Evolutionary conservation across 441 rosid species (phyloP), one percentile per base, ranked within the genome.

Genomic region (Breynia disticha): DNA sequence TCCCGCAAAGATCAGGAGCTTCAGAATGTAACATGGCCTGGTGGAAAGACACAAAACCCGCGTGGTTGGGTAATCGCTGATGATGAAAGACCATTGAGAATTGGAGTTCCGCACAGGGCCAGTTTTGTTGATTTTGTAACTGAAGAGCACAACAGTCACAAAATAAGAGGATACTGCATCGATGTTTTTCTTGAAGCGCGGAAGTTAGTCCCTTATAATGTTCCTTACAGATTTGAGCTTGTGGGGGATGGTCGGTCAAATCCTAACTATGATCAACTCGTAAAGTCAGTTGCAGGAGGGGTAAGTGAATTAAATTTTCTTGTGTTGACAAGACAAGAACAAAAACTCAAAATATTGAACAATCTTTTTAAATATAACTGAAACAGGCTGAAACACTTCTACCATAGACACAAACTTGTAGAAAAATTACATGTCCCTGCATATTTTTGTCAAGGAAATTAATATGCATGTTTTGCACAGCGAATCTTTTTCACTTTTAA

Each of bases 61-160:
- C 95, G 85, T 48, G 98, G 98, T 59, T 85, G 96, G 96, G 79
- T 76, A 52, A 69, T 90, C 63, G 85, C 96, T 46, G 72, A 66
- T 42, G 28, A 67, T 17, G 84, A 73, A 64, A 80, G 73, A 37
- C 95, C 90, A 8, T 50, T 90, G 67, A 75, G 81, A 70, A 78
- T 90, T 66, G 88, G 77, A 57, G 79, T 90, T 54, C 98, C 98
- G 15, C 45, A 69, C 46, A 78, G 96, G 75, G 79, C 72, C 57
- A 87, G 98, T 70, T 90, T 77, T 63, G 75, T 65, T 50, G 87
- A 78, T 4, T 90, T 85, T 78, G 87, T 78, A 48, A 71, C 86
- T 13, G 72, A 78, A 71, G 74, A 22, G 35, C 68, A 72, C 43
- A 67, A 28, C 15, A 79, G 66, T 64, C 86, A 79, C 61, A 62